A percentile compares a stretch with the other conserved stretches of the same genome.
phyloP scores from a whole-genome alignment of 331 rosid genomes.

The Telfairia occidentalis region DNA sequence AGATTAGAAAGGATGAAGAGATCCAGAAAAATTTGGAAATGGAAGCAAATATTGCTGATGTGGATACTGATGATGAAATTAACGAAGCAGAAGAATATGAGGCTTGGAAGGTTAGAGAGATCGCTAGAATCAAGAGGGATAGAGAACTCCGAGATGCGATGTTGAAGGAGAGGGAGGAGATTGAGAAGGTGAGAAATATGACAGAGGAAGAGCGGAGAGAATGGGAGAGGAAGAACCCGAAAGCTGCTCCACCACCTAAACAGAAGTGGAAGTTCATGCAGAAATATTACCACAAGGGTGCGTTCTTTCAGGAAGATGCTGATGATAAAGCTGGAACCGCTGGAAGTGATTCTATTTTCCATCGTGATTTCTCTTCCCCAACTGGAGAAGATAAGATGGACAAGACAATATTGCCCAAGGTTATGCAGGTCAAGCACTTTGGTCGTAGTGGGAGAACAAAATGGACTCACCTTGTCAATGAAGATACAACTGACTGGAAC shows the following conservation, averaged over 20 bases:
- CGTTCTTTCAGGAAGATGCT: slow-evolving; percentile 66
- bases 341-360: slow-evolving; percentile 41
- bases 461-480: slow-evolving; percentile 96
- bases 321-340: slow-evolving; percentile 43
- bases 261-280: slow-evolving; percentile 96
- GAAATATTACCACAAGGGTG: slow-evolving; percentile 94
- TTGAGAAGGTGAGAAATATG: slow-evolving; percentile 86
- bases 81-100: slow-evolving; percentile 95
- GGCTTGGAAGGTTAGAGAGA: slow-evolving; percentile 92
- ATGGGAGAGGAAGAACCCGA: slow-evolving; percentile 95
- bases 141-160: slow-evolving; percentile 77
- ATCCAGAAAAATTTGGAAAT: slow-evolving; percentile 74
- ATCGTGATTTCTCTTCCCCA: slow-evolving; percentile 86
- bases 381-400: slow-evolving; percentile 98
- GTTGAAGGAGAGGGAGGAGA: slow-evolving; percentile 82
- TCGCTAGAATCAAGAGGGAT: slow-evolving; percentile 86
- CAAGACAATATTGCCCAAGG: slow-evolving; percentile 86
- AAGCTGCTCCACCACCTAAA: slow-evolving; percentile 38
- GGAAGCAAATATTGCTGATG: slow-evolving; percentile 84
- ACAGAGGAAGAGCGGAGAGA: slow-evolving; percentile 98
- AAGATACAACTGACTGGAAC: slow-evolving; percentile 97
- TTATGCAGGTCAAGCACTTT: slow-evolving; percentile 98
- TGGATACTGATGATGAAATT: slow-evolving; percentile 85
- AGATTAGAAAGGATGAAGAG: slow-evolving; percentile 76
- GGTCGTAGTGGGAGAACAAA: slow-evolving; percentile 97